Evolutionary conservation across 2,329 filamentous ascomycete genomes (phyloP).

Genomic region (Colletotrichum liriopes): DNA sequence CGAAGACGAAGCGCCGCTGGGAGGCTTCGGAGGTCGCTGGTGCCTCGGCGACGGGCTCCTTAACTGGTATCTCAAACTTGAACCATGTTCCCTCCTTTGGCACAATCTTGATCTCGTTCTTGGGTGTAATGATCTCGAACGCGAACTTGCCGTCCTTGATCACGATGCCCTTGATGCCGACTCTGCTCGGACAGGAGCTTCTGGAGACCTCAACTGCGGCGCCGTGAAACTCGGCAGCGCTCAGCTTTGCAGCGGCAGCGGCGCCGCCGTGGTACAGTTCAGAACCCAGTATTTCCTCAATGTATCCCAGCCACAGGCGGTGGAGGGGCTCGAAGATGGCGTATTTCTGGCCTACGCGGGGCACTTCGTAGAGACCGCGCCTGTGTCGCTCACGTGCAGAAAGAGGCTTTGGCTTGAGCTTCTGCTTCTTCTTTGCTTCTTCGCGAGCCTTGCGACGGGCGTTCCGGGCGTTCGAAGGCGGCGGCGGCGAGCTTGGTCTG

Average conservation of each 20-base stretch:
- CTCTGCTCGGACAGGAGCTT: constrained; percentile 84
- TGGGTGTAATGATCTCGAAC: constrained; percentile 85
- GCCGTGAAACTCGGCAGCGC: constrained; percentile 92
- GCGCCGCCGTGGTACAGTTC: constrained; percentile 71
- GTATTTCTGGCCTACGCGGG: constrained; percentile 78
- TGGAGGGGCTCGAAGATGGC: constrained; percentile 84
- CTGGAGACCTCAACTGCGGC: constrained; percentile 86
- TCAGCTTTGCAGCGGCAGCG: constrained; percentile 80
- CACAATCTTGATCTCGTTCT: constrained; percentile 80
- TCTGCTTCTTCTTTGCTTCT: constrained; percentile 62
- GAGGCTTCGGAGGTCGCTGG: constrained; percentile 28
- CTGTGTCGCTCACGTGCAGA: constrained; percentile 84
- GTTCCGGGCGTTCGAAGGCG: constrained; percentile 72
- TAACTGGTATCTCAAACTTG: constrained; percentile 76
- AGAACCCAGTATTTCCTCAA: constrained; percentile 82
- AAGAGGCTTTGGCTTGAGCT: constrained; percentile 75
- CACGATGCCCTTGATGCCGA: constrained; percentile 89
- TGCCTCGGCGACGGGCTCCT: constrained; percentile 42
- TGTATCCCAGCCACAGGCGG: constrained; percentile 86
- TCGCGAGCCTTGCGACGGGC: constrained; percentile 66
- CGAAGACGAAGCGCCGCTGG: constrained; percentile 76
- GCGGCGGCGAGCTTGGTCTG: constrained; percentile 79
- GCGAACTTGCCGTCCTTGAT: constrained; percentile 89
- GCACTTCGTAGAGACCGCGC: constrained; percentile 82
- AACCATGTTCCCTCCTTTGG: constrained; percentile 95